Evolutionary conservation across 805 yeast genomes (phyloP).

Genomic region (Schwanniomyces yamadae): DNA sequence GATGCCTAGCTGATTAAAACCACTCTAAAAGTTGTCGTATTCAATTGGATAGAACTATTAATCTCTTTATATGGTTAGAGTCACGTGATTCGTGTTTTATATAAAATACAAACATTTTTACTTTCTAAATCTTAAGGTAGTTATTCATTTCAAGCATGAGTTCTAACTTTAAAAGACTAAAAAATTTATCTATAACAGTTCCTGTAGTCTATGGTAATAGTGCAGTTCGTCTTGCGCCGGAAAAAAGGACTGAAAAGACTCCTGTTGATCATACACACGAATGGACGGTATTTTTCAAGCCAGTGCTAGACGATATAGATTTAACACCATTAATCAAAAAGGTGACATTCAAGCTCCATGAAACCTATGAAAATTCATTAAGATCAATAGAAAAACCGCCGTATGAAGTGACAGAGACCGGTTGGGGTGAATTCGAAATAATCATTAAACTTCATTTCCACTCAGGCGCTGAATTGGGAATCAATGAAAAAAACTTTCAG

Average conservation of each 20-base stretch:
- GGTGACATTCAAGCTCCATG: constrained; percentile 93
- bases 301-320: constrained; percentile 66
- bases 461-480: constrained; percentile 61
- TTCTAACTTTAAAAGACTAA: constrained; percentile 22
- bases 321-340: constrained; percentile 77
- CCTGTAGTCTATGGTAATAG: constrained; percentile 43
- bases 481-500: constrained; percentile 79
- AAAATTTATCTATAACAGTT: constrained; percentile 39
- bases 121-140: no score
- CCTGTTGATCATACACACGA: constrained; percentile 91
- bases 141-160: no score
- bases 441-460: constrained; percentile 83
- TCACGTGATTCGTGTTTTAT: no score
- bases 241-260: constrained; percentile 33
- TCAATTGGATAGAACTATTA: no score
- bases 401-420: constrained; percentile 92
- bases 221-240: constrained; percentile 37
- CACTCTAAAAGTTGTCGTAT: no score
- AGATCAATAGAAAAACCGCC: constrained; percentile 88
- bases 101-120: no score
- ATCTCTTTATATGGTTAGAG: no score
- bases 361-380: constrained; percentile 86
- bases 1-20: constrained; percentile 49
- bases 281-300: constrained; percentile 93
- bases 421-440: constrained; percentile 99